These are phyloP conservation scores for Diospyros kaki DNA, from an alignment of 148 eudicot genomes.

Conservation along the genomic window DNA sequence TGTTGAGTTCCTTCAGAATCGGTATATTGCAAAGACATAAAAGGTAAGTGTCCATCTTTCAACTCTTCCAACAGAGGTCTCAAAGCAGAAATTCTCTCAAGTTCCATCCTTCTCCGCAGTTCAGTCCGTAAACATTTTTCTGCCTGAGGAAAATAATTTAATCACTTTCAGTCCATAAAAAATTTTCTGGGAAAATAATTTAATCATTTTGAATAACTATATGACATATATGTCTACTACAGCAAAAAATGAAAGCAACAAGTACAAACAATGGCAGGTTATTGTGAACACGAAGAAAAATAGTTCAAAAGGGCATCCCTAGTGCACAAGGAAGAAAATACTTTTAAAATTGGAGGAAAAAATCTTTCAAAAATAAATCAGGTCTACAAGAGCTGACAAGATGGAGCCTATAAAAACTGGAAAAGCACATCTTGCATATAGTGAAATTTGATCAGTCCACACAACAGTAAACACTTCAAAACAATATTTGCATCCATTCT, in stretches of 20 bases:
- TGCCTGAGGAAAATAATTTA: conserved; percentile 30
- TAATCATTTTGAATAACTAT: conserved; percentile 3
- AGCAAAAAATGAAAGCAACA: neutral
- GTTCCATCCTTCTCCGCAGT: conserved; percentile 65
- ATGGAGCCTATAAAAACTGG: neutral
- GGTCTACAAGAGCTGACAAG: neutral
- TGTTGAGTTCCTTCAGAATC: conserved; percentile 70
- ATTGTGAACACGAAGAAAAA: neutral
- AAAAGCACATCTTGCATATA: neutral
- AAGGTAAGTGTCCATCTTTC: conserved; percentile 67
- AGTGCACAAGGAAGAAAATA: neutral
- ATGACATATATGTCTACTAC: neutral
- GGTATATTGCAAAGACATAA: conserved; percentile 64
- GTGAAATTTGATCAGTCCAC: neutral
- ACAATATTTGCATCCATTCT: neutral
- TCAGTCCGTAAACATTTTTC: conserved; percentile 66
- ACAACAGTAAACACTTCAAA: neutral
- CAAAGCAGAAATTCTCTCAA: conserved; percentile 70
- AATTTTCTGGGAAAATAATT: conserved; percentile 43
- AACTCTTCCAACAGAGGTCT: conserved; percentile 58
- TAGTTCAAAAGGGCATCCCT: too few species aligned
- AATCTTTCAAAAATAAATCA: neutral
- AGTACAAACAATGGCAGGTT: neutral
- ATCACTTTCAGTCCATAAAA: conserved; percentile 28
- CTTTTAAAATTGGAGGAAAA: neutral